Percentiles rank a stretch among this genome's conserved stretches.
These are phyloP conservation scores for Acrasis kona DNA, from an alignment of 78 protist genomes.

Conservation along the genomic window DNA sequence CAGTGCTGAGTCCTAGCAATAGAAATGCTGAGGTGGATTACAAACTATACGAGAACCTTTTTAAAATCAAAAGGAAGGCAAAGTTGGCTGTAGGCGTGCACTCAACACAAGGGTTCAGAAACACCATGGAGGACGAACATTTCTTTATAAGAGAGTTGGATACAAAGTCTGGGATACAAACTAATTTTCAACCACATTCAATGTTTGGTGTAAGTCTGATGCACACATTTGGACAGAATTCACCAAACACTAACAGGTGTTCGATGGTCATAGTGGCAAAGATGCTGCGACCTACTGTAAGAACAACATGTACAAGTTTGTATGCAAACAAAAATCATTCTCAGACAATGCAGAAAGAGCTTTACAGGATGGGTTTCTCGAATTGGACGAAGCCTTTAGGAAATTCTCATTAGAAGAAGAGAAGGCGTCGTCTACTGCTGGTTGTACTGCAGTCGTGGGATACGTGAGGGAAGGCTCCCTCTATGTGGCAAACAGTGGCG, in stretches of 20 bases:
- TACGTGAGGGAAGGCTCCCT: background rate
- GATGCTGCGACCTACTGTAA: background rate
- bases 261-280: conserved; percentile 24
- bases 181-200: no score
- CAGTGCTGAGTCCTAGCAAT: no score
- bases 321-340: background rate
- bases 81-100: background rate
- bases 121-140: conserved; percentile 24
- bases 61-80: no score
- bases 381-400: background rate
- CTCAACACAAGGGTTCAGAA: conserved; percentile 16
- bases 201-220: no score
- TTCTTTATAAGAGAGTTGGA: background rate
- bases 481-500: conserved; percentile 33
- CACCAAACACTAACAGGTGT: background rate
- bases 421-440: conserved; percentile 7
- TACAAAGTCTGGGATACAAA: background rate
- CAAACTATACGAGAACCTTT: no score
- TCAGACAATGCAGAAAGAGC: background rate
- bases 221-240: background rate
- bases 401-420: background rate
- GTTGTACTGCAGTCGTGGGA: conserved; percentile 39
- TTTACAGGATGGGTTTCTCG: background rate
- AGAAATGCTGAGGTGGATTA: no score
- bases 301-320: background rate